Percentiles rank a stretch among this genome's conserved stretches.
phyloP scores from a whole-genome alignment of 2,329 filamentous ascomycete species.

The Tolypocladium tropicale region DNA sequence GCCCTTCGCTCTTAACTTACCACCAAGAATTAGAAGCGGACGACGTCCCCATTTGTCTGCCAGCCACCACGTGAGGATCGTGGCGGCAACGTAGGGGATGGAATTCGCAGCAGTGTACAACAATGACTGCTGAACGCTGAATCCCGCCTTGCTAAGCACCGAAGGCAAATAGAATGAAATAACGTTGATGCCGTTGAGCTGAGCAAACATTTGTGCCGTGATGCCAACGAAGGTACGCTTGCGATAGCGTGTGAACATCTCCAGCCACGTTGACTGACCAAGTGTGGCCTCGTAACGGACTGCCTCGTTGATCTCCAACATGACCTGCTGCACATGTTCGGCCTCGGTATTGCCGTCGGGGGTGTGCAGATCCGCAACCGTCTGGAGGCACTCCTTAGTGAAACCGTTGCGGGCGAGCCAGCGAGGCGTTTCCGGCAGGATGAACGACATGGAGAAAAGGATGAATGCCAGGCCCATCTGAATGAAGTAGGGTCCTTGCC shows the following conservation, averaged over 20 bases:
- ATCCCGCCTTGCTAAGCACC: constrained; percentile 22
- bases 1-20: not conserved
- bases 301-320: not conserved
- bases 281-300: constrained; percentile 6
- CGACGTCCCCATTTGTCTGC: constrained; percentile 28
- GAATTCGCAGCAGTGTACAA: constrained; percentile 29
- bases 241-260: constrained; percentile 31
- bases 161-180: constrained; percentile 30
- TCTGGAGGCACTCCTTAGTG: constrained; percentile 18
- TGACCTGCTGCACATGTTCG: not conserved
- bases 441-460: constrained; percentile 7
- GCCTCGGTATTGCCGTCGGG: not conserved
- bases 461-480: constrained; percentile 6
- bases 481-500: constrained; percentile 8
- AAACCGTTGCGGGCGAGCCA: constrained; percentile 27
- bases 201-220: constrained; percentile 28
- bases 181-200: constrained; percentile 30
- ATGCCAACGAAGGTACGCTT: constrained; percentile 30
- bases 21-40: constrained; percentile 21
- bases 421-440: constrained; percentile 23
- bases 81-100: constrained; percentile 27
- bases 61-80: constrained; percentile 26
- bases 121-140: constrained; percentile 24
- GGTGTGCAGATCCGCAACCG: not conserved
- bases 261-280: constrained; percentile 11